Percentiles rank a stretch among this genome's conserved stretches.
Conservation (phyloP, 2,329 filamentous ascomycete species). For the Coniochaeta ligniaria region DNA sequence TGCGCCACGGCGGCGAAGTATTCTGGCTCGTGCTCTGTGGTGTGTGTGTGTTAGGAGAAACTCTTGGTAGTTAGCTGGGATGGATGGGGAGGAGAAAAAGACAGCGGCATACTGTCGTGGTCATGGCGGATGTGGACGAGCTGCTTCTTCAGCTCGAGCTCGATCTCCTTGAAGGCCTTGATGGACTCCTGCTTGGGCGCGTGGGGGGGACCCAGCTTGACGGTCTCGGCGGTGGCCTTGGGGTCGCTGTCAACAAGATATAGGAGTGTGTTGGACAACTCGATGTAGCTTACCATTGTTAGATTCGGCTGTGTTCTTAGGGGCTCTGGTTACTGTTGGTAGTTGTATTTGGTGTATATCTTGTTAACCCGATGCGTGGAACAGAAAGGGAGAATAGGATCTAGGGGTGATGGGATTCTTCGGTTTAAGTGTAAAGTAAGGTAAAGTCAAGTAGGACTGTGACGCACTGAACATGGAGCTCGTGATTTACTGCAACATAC, state of each 20-base stretch:
- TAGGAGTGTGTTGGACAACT: background rate
- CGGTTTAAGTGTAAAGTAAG: no score
- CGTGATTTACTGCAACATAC: background rate
- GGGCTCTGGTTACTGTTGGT: background rate
- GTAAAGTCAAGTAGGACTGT: background rate
- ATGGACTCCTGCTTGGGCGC: slow-evolving; percentile 42
- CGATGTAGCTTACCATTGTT: background rate
- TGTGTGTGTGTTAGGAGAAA: background rate
- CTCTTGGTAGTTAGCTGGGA: background rate
- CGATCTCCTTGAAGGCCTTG: slow-evolving; percentile 39
- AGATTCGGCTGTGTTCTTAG: background rate
- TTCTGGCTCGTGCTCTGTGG: slow-evolving; percentile 43
- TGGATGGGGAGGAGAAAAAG: background rate
- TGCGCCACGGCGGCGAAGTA: slow-evolving; percentile 43
- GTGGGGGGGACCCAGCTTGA: slow-evolving; percentile 39
- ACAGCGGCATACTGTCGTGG: slow-evolving; percentile 28
- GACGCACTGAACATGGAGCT: background rate
- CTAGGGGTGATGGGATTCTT: background rate
- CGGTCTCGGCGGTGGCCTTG: slow-evolving; percentile 46
- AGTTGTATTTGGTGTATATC: background rate
- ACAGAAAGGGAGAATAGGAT: background rate
- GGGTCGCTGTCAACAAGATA: background rate
- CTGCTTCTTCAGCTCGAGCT: slow-evolving; percentile 42
- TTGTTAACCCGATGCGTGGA: background rate
- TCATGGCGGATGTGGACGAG: slow-evolving; percentile 42